Percentiles rank a stretch among this genome's conserved stretches.
Evolutionary conservation across 257 asterid genomes (phyloP).

Genomic region (Mitragyna speciosa): DNA sequence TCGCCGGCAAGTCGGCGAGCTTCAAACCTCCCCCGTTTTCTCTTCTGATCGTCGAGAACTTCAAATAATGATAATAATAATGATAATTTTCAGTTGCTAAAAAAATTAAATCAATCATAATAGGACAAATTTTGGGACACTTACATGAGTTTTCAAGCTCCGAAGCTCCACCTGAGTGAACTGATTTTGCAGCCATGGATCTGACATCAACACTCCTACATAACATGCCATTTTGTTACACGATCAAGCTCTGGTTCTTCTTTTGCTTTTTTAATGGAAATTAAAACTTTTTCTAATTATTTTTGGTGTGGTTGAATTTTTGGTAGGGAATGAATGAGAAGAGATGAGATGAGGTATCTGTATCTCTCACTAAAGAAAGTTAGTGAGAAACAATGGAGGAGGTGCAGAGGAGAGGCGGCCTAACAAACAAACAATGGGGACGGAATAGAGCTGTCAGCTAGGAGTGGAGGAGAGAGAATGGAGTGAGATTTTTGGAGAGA

Average conservation of each 20-base stretch:
- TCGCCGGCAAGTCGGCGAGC: slow-evolving; percentile 76
- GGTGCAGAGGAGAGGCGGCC: slow-evolving; percentile 22
- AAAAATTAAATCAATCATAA: too few species aligned
- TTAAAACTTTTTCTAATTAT: neutral
- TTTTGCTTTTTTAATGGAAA: neutral
- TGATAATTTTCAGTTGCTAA: too few species aligned
- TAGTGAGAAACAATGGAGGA: slow-evolving; percentile 9
- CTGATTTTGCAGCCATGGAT: slow-evolving; percentile 98
- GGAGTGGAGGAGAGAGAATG: neutral
- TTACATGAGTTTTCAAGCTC: slow-evolving; percentile 73
- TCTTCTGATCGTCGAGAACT: slow-evolving; percentile 76
- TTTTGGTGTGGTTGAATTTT: neutral
- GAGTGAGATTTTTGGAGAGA: neutral
- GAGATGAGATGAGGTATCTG: neutral
- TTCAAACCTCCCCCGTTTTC: slow-evolving; percentile 63
- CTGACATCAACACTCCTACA: slow-evolving; percentile 78
- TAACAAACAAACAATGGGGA: slow-evolving; percentile 44
- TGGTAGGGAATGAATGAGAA: slow-evolving; percentile 12
- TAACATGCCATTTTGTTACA: slow-evolving; percentile 61
- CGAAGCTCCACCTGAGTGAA: slow-evolving; percentile 95
- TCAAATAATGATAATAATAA: neutral
- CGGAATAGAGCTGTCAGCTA: slow-evolving; percentile 17
- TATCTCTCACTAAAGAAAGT: slow-evolving; percentile 6
- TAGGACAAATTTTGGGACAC: slow-evolving; percentile 14
- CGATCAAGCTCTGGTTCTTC: slow-evolving; percentile 1